Conservation (phyloP, 2,329 filamentous ascomycete genomes). For the Fusarium anguioides region DNA sequence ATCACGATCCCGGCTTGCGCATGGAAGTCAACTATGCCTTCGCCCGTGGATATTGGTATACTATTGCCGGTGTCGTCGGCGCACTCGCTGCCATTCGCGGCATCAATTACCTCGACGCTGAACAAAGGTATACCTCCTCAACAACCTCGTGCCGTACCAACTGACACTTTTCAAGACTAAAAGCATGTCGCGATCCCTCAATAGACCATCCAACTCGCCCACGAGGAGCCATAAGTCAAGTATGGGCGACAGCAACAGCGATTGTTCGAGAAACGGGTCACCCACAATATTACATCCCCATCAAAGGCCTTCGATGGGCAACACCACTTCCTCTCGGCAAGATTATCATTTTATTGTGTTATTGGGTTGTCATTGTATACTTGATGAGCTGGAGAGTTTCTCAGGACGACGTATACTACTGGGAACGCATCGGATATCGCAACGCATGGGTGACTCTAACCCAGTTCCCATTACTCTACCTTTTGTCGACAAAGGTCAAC, state of each 20-base stretch:
- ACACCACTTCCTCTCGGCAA: constrained; percentile 70
- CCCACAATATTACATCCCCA: constrained; percentile 63
- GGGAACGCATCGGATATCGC: constrained; percentile 74
- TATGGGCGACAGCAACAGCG: constrained; percentile 70
- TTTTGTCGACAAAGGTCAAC: constrained; percentile 70
- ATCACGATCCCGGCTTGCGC: constrained; percentile 49
- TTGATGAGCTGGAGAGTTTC: constrained; percentile 65
- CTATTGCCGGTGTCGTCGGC: constrained; percentile 62
- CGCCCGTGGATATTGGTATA: constrained; percentile 69
- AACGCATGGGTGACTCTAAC: constrained; percentile 74
- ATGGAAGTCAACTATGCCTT: constrained; percentile 61
- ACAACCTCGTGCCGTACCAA: accelerated
- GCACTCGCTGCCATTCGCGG: constrained; percentile 55
- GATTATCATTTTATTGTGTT: constrained; percentile 62
- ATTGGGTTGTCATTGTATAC: constrained; percentile 69
- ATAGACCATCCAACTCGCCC: constrained; percentile 65
- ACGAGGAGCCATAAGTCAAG: constrained; percentile 56
- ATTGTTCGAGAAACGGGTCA: constrained; percentile 66
- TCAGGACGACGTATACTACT: constrained; percentile 65
- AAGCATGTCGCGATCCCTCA: constrained; percentile 56
- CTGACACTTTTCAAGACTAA: constrained; percentile 54
- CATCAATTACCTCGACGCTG: constrained; percentile 57
- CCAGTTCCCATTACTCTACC: constrained; percentile 72
- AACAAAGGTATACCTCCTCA: constrained; percentile 51
- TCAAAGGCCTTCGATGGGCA: constrained; percentile 63